Evolutionary conservation across 1,284 basidiomycete genomes (phyloP), one percentile per base, ranked within the genome.

Genomic region (Pyrrhoderma noxium): DNA sequence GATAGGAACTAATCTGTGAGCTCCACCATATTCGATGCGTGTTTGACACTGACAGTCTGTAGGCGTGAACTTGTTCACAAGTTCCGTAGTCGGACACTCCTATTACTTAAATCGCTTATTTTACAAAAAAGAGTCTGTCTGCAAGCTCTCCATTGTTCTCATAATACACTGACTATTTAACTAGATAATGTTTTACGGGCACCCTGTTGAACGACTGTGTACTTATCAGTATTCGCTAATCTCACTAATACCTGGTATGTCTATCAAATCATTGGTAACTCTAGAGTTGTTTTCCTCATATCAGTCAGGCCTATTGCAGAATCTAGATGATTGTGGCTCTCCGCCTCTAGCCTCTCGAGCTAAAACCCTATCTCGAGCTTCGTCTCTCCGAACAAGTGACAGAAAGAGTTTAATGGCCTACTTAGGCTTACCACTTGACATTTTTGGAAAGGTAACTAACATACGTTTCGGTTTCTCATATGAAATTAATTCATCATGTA

Each of bases 181-280:
- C 9, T 22, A 94, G 91, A 88, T 98, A 56, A 90, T 99, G 85
- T 93, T 99, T 65, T 96, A 83, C 60, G 95, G 95, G 7, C 93
- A 97, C 63, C 95, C 95, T 0, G 95, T 99, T 0, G 96, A 99
- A 67, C 82, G 85, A 53, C 72, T 99, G 27, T 98, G 95, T 70
- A 97, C 93, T 22, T 96, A 93, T 62, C 96, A 99, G 66, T 99
- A 99, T 66, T 95, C 92, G 1, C 76, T 99, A 22, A 79, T 91
- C 47, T 90, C 90, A 0, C 72, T 93, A 11, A 75, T 92, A 56
- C 89, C 90, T 35, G 87, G 86, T 83, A 57, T 44, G 74, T 62
- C 22, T 38, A 27, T 41, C 8, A 19, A 3, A 8, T 51, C 52
- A 4, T 8, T 31, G 27, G 27, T 11, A 11, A 31, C 27, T 5